Conservation (phyloP, 352 stramenopile genomes). For the Phytophthora foliorum region DNA sequence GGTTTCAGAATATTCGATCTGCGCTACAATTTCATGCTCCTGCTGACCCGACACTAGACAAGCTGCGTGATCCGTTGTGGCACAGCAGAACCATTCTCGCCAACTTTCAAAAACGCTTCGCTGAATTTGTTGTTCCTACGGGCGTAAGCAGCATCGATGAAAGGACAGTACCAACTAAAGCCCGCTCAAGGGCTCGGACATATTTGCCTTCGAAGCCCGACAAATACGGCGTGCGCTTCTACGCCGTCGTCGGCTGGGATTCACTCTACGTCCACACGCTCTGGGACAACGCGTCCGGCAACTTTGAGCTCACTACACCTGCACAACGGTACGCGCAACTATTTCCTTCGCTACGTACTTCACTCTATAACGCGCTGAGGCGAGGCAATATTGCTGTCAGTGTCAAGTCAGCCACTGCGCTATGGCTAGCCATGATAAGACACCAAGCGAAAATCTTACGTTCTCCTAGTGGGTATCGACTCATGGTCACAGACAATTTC, state of each 20-base stretch:
- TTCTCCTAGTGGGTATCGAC: not conserved
- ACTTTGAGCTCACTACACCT: not conserved
- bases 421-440: slow-evolving; percentile 12
- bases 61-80: slow-evolving; percentile 9
- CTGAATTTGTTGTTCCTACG: slow-evolving; percentile 1
- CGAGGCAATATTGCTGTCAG: not conserved
- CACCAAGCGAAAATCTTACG: slow-evolving; percentile 2
- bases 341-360: not conserved
- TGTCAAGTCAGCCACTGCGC: not conserved
- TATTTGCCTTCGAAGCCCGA: slow-evolving; percentile 17
- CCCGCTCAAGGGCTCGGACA: not conserved
- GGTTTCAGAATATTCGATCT: slow-evolving; percentile 9
- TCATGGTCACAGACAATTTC: slow-evolving; percentile 12
- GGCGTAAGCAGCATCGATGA: slow-evolving; percentile 14
- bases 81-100: not conserved
- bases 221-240: slow-evolving; percentile 18
- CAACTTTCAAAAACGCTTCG: slow-evolving; percentile 9
- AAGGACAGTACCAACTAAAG: slow-evolving; percentile 6
- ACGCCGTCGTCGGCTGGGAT: slow-evolving; percentile 14
- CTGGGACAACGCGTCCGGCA: slow-evolving; percentile 13
- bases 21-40: not conserved
- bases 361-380: not conserved
- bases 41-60: not conserved
- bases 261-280: slow-evolving; percentile 14
- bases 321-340: not conserved